Base-by-base conservation (phyloP, 371 early-diverging fungal species). In the Circinella umbellata region DNA sequence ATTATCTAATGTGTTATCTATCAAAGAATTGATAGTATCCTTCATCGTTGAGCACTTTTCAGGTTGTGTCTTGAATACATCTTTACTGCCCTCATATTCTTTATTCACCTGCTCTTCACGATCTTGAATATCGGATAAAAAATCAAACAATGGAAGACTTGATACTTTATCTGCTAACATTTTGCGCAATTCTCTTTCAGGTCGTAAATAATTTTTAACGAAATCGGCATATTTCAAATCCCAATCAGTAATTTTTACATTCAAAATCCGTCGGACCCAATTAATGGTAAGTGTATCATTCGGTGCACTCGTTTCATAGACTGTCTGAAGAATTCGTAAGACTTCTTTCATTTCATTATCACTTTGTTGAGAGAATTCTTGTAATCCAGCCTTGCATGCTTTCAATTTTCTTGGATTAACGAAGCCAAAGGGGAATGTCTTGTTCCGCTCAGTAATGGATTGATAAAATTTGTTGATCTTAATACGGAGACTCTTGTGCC, bases 251-350 rank as follows among this genome's bases (percentile, higher is more conserved):
- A 94, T 92, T 42, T 93, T 92, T 46, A 90, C 90, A 66, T 92
- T 89, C 35, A 98, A 74, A 34, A 86, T 86, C 46, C 88, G 85
- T 17, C 91, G 81, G 5, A 95, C 95, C 48, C 86, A 79, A 61
- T 93, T 95, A 36, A 96, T 81, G 0, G 94, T 90, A 37, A 97
- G 71, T 0, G 90, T 91, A 71, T 98, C 97, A 1, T 87, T 87
- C 1, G 93, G 88, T 38, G 88, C 85, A 10, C 91, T 92, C 51
- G 86, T 90, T 65, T 92, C 88, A 71, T 91, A 90, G 0, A 93
- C 89, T 63, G 94, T 93, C 67, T 95, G 95, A 3, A 97, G 85
- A 1, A 89, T 64, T 74, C 96, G 96, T 57, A 95, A 76, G 54
- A 93, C 85, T 69, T 90, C 84, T 51, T 91, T 93, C 64, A 89